Evolutionary conservation across 257 asterid genomes (phyloP).

Genomic region (Fraxinus americana): DNA sequence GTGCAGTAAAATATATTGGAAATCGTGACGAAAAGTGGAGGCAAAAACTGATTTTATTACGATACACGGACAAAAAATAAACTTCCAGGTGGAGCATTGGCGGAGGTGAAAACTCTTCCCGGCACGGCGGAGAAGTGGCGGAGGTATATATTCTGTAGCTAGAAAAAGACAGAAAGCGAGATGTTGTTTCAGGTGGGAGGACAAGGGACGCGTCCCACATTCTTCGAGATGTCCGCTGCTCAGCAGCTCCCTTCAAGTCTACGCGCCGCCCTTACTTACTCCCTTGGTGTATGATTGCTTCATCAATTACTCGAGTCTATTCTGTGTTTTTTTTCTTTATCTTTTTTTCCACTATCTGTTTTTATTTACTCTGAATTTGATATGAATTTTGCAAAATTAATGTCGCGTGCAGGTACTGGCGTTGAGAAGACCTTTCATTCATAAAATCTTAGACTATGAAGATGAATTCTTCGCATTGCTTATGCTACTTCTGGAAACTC

Average conservation of each 20-base stretch:
- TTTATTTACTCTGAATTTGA: not conserved
- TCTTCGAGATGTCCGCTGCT: constrained; percentile 99
- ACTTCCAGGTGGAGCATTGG: not conserved
- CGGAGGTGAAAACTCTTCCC: not conserved
- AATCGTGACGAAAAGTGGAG: too few species aligned
- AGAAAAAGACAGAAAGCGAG: constrained; percentile 25
- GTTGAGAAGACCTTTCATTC: constrained; percentile 85
- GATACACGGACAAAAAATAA: too few species aligned
- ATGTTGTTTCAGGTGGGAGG: constrained; percentile 99
- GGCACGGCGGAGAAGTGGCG: not conserved
- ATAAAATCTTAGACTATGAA: constrained; percentile 86
- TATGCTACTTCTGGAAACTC: constrained; percentile 91
- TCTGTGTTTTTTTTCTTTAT: not conserved
- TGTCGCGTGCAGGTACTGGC: constrained; percentile 72
- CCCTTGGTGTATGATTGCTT: constrained; percentile 68
- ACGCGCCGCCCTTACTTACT: constrained; percentile 92
- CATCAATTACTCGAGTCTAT: constrained; percentile 5
- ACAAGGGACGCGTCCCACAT: constrained; percentile 97
- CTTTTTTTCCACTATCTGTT: not conserved
- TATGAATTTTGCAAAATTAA: not conserved
- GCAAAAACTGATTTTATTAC: too few species aligned
- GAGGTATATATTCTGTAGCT: not conserved
- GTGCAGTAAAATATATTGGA: too few species aligned
- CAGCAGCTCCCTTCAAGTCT: constrained; percentile 99
- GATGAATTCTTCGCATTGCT: constrained; percentile 92